Evolutionary conservation across 495 filamentous ascomycete genomes (phyloP).

Genomic region (Penicillium malachiteum): DNA sequence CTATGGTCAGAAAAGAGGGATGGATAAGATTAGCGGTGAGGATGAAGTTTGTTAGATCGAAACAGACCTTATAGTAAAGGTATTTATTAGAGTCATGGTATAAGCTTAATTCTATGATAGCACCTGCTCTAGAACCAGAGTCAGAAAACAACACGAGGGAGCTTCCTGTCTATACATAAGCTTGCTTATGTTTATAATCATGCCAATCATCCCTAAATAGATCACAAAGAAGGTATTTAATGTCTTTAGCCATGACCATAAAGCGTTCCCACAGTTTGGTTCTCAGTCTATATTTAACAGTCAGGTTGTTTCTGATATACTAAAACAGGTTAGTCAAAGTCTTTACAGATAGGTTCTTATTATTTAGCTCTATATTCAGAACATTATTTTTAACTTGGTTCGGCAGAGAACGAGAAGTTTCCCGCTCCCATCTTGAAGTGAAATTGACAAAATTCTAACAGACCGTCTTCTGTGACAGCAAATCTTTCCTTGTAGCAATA

Average conservation of each 20-base stretch:
- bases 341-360: no score
- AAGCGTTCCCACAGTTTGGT: conserved; percentile 19
- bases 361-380: conserved; percentile 8
- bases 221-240: conserved; percentile 16
- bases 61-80: conserved; percentile 28
- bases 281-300: conserved; percentile 13
- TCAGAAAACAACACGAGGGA: conserved; percentile 19
- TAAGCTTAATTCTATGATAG: conserved; percentile 22
- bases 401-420: neutral
- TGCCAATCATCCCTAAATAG: conserved; percentile 20
- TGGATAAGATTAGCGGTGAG: no score
- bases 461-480: no score
- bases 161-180: conserved; percentile 17
- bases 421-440: no score
- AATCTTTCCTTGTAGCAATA: no score
- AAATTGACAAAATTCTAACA: no score
- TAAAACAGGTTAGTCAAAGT: conserved; percentile 7
- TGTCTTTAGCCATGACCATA: conserved; percentile 17
- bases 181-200: conserved; percentile 23
- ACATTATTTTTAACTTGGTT: conserved; percentile 12
- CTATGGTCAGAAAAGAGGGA: no score
- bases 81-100: conserved; percentile 21
- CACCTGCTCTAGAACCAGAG: conserved; percentile 18
- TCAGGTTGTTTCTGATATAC: conserved; percentile 17
- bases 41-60: conserved; percentile 4